Conservation (phyloP, 225 moss, liverwort and hornwort species). For the Bryoerythrophyllum caledonicum region DNA sequence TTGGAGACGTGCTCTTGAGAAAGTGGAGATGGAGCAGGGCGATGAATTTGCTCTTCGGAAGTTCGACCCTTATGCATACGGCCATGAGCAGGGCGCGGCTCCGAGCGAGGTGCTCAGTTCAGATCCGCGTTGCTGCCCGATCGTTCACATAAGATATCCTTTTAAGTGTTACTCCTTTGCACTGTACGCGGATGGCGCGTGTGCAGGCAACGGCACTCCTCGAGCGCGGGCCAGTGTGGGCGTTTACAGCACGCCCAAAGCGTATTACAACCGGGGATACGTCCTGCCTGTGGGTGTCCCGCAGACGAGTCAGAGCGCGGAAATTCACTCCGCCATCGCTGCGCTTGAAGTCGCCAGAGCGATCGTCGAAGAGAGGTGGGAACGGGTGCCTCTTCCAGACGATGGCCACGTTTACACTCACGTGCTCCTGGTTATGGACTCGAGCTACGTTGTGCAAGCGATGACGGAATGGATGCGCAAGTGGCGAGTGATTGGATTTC, state of each 20-base stretch:
- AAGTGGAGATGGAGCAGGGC: not conserved
- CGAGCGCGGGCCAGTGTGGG: conserved; percentile 12
- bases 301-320: conserved; percentile 10
- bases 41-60: conserved; percentile 14
- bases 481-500: conserved; percentile 8
- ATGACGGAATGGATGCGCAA: conserved; percentile 16
- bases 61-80: not conserved
- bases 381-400: not conserved
- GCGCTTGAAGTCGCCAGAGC: conserved; percentile 6
- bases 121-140: not conserved
- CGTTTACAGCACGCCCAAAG: not conserved
- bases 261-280: conserved; percentile 12
- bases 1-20: not conserved
- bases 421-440: conserved; percentile 10
- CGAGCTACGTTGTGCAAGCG: conserved; percentile 16
- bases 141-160: not conserved
- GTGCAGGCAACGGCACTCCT: not conserved
- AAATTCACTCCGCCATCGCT: conserved; percentile 23
- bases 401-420: not conserved
- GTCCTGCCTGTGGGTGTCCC: not conserved
- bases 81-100: not conserved
- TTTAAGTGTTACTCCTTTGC: not conserved
- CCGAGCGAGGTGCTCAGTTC: not conserved
- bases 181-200: conserved; percentile 2
- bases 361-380: not conserved